phyloP scores from a whole-genome alignment of 768 basidiomycete species.

The Hypholoma sublateritium region DNA sequence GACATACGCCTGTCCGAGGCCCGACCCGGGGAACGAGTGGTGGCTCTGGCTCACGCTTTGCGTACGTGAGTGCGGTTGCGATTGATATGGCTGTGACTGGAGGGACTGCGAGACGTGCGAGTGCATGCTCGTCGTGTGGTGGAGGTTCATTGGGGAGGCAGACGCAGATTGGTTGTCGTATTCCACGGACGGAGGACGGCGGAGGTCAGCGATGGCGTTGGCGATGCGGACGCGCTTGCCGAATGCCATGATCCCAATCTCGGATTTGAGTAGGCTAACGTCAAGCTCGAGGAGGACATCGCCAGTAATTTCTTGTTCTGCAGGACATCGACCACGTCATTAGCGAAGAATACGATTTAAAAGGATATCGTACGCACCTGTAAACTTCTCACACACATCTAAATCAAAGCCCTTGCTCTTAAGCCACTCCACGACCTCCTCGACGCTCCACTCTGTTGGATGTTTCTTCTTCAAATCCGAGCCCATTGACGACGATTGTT shows the following conservation, averaged over 20 bases:
- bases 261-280: slow-evolving; percentile 83
- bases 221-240: slow-evolving; percentile 93
- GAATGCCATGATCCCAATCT: slow-evolving; percentile 92
- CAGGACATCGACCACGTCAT: not conserved
- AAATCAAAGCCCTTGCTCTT: slow-evolving; percentile 82
- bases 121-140: slow-evolving; percentile 8
- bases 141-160: slow-evolving; percentile 23
- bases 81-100: slow-evolving; percentile 28
- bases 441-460: slow-evolving; percentile 80
- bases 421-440: slow-evolving; percentile 90
- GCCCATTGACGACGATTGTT: slow-evolving; percentile 3
- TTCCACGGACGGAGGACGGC: slow-evolving; percentile 63
- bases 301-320: slow-evolving; percentile 98
- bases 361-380: slow-evolving; percentile 50
- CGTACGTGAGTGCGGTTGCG: slow-evolving; percentile 38
- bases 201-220: slow-evolving; percentile 88
- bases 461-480: slow-evolving; percentile 37
- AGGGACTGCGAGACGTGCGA: slow-evolving; percentile 3
- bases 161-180: slow-evolving; percentile 42
- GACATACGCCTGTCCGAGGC: slow-evolving; percentile 24
- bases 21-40: slow-evolving; percentile 41
- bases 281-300: slow-evolving; percentile 96
- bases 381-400: slow-evolving; percentile 81
- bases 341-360: slow-evolving; percentile 4
- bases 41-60: slow-evolving; percentile 46